Conservation (phyloP, 2,329 filamentous ascomycete genomes). For the Colletotrichum orbiculare region DNA sequence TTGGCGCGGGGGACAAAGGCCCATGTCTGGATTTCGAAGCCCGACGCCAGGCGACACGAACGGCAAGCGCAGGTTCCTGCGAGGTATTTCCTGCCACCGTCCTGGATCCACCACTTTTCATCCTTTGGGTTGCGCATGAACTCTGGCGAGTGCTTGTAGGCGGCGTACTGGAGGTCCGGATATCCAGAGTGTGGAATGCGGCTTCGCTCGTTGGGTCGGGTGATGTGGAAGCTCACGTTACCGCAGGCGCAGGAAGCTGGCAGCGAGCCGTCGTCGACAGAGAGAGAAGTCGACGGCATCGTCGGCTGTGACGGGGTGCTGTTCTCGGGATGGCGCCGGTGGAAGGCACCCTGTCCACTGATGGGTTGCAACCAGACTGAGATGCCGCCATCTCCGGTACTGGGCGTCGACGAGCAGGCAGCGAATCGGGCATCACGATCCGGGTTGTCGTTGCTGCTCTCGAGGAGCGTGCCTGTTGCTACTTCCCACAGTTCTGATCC, state of each 20-base stretch:
- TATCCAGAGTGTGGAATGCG: constrained; percentile 57
- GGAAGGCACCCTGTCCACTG: too few relatives aligned
- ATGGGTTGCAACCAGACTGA: constrained; percentile 42
- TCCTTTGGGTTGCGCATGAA: constrained; percentile 55
- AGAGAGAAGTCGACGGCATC: neutral
- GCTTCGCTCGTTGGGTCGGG: constrained; percentile 62
- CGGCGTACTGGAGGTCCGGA: constrained; percentile 53
- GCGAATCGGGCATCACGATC: constrained; percentile 6
- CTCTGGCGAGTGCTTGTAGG: neutral
- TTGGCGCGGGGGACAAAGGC: constrained; percentile 71
- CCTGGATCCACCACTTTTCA: constrained; percentile 70
- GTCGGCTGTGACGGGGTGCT: too few relatives aligned
- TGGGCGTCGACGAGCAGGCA: constrained; percentile 41
- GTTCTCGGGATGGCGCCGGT: too few relatives aligned
- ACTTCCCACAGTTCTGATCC: constrained; percentile 44
- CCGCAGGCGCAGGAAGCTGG: constrained; percentile 44
- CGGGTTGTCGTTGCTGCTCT: constrained; percentile 35
- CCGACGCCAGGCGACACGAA: constrained; percentile 69
- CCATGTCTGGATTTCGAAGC: constrained; percentile 75
- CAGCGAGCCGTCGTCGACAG: constrained; percentile 26
- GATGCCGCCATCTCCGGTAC: constrained; percentile 52
- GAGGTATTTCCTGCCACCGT: constrained; percentile 61
- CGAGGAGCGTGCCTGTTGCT: constrained; percentile 47
- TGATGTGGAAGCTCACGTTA: constrained; percentile 64
- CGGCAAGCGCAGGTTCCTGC: constrained; percentile 71